Evolutionary conservation across 768 basidiomycete species (phyloP).

Genomic region (Termitomyces sp.): DNA sequence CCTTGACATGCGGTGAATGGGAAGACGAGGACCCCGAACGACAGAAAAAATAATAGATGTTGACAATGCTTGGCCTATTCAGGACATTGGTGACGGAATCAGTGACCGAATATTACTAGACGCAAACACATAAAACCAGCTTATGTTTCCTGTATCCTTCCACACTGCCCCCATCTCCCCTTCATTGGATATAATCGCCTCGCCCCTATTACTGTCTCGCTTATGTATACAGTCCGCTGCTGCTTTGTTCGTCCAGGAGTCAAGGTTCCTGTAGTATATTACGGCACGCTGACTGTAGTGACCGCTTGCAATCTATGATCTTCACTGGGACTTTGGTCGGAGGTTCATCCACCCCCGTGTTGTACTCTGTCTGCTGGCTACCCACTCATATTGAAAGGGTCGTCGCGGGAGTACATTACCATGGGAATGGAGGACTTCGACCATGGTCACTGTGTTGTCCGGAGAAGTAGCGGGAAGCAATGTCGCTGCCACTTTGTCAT

Average conservation of each 20-base stretch:
- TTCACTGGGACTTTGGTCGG: background rate
- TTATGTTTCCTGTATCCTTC: background rate
- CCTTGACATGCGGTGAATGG: background rate
- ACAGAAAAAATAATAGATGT: background rate
- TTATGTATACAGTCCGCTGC: background rate
- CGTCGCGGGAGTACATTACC: constrained; percentile 1
- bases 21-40: background rate
- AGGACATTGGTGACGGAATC: background rate
- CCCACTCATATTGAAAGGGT: background rate
- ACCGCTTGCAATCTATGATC: background rate
- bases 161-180: background rate
- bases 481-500: background rate
- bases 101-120: background rate
- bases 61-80: background rate
- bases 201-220: no score
- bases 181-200: background rate
- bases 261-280: background rate
- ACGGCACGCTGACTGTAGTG: background rate
- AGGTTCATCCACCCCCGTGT: constrained; percentile 1
- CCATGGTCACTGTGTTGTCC: background rate
- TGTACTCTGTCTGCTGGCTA: constrained; percentile 1
- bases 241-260: no score
- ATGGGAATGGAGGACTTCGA: constrained; percentile 4
- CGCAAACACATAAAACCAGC: background rate
- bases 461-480: constrained; percentile 1